Evolutionary conservation across 371 early-diverging fungal genomes (phyloP).

Genomic region (Polyrhizophydium stewartii): DNA sequence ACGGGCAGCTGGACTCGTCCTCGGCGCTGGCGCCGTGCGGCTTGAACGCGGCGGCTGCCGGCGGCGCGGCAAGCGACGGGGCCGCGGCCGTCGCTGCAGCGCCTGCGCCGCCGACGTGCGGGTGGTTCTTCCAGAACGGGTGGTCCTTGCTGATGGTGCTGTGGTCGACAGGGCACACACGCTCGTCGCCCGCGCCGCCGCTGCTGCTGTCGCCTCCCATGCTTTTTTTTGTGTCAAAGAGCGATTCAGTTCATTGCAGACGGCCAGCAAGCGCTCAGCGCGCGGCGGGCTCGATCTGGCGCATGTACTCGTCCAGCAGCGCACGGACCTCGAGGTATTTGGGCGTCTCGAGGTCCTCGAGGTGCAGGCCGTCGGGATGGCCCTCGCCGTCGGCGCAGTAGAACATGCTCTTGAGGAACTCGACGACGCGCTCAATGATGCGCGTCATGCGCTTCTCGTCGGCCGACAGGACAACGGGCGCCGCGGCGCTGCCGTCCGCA

Average conservation of each 20-base stretch:
- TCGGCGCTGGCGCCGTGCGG: background rate
- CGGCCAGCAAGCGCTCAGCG: background rate
- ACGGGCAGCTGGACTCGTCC: background rate
- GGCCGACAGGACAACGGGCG: background rate
- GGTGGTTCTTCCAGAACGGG: background rate
- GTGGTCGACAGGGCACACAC: slow-evolving; percentile 20
- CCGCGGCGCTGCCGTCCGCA: background rate
- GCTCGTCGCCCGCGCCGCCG: no score
- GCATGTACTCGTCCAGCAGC: slow-evolving; percentile 1
- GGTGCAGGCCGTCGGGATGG: slow-evolving; percentile 12
- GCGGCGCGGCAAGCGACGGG: background rate
- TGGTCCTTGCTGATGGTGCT: background rate
- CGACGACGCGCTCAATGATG: slow-evolving; percentile 1
- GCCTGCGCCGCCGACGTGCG: background rate
- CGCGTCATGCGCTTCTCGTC: slow-evolving; percentile 15
- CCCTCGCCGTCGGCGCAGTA: slow-evolving; percentile 30
- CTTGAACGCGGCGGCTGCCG: background rate
- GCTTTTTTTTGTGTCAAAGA: no score
- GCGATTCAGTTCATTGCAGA: no score
- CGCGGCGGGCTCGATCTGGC: no score
- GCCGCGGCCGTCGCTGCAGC: slow-evolving; percentile 2
- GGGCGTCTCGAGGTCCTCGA: slow-evolving; percentile 18
- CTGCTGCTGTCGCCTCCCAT: no score
- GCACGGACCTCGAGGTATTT: slow-evolving; percentile 13
- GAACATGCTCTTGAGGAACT: slow-evolving; percentile 15